These are phyloP conservation scores for Cubamyces lactineus DNA, from an alignment of 768 basidiomycete species.

Conservation along the genomic window DNA sequence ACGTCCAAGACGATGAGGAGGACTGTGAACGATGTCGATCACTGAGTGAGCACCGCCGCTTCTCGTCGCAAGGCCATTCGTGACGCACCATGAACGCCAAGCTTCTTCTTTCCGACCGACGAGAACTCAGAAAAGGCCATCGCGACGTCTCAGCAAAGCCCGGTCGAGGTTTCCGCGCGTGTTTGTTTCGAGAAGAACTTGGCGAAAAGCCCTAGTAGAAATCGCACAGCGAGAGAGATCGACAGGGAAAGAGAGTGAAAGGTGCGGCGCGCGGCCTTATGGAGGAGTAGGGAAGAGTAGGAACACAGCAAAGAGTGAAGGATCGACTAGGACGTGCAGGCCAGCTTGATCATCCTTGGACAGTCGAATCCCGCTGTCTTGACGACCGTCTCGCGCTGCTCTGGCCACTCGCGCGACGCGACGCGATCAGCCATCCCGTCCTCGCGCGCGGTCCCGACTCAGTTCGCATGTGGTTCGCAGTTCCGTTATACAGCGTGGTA, in stretches of 20 bases:
- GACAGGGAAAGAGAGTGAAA: conserved; percentile 12
- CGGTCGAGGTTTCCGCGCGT: neutral
- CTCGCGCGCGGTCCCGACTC: neutral
- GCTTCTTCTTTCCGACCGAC: conserved; percentile 34
- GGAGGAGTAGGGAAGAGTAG: neutral
- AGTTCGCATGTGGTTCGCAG: neutral
- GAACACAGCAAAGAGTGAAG: conserved; percentile 10
- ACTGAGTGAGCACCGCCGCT: neutral
- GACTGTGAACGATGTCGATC: conserved; percentile 33
- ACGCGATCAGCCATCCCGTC: conserved; percentile 9
- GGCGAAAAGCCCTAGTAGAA: conserved; percentile 6
- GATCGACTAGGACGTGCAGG: neutral
- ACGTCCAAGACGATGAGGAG: conserved; percentile 50
- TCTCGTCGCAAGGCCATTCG: neutral
- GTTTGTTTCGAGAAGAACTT: neutral
- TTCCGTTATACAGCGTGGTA: too few species aligned
- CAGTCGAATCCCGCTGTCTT: conserved; percentile 15
- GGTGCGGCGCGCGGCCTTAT: neutral
- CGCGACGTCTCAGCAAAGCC: neutral
- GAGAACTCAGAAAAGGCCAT: conserved; percentile 19
- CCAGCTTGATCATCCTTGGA: neutral
- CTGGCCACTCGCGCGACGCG: neutral
- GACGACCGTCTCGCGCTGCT: conserved; percentile 18
- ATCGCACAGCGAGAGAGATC: conserved; percentile 25
- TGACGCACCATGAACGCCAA: conserved; percentile 36